Evolutionary conservation across 2,329 filamentous ascomycete species (phyloP).

Genomic region (Pseudocercospora musae): DNA sequence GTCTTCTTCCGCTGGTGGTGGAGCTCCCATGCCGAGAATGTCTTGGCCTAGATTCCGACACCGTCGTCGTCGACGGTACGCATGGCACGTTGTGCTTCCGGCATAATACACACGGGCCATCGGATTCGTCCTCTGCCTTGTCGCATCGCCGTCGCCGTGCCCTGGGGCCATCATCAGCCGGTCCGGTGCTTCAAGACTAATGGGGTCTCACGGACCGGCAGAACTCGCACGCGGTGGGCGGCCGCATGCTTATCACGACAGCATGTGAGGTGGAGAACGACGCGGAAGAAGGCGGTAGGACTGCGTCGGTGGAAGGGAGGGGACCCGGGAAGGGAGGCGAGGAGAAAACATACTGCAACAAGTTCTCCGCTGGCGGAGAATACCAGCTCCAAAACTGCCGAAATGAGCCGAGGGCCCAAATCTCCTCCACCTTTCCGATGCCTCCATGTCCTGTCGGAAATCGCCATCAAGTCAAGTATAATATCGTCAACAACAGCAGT

Average conservation of each 20-base stretch:
- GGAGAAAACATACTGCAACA: background rate
- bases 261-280: background rate
- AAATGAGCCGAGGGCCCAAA: background rate
- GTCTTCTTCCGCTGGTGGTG: background rate
- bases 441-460: too few species aligned
- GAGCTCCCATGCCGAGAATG: background rate
- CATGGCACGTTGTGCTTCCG: slow-evolving; percentile 8
- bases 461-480: too few species aligned
- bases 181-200: background rate
- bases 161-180: background rate
- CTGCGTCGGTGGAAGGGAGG: background rate
- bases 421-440: background rate
- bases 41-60: background rate
- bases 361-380: background rate
- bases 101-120: slow-evolving; percentile 5
- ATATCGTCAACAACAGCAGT: too few species aligned
- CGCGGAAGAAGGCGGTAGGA: background rate
- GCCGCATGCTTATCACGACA: background rate
- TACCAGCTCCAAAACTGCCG: background rate
- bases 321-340: too few species aligned
- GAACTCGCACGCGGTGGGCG: slow-evolving; percentile 8
- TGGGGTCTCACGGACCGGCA: slow-evolving; percentile 4
- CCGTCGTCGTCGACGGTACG: background rate
- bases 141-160: slow-evolving; percentile 8
- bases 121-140: background rate